Evolutionary conservation across 495 filamentous ascomycete genomes (phyloP).

Genomic region (Aspergillus wentii): DNA sequence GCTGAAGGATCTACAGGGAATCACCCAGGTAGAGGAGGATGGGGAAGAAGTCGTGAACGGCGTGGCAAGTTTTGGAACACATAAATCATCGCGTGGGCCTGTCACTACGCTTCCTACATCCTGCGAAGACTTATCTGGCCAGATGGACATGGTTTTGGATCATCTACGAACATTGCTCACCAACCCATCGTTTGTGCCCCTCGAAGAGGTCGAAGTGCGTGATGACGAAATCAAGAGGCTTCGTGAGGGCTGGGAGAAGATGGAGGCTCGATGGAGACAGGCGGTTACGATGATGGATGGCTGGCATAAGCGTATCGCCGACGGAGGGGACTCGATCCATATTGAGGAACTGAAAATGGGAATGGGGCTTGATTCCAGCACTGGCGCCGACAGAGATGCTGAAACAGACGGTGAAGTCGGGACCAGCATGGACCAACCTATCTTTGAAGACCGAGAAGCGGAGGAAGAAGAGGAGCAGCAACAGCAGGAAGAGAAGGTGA

Average conservation of each 20-base stretch:
- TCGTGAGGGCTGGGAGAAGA: constrained; percentile 80
- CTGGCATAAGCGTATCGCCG: constrained; percentile 80
- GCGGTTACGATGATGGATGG: constrained; percentile 86
- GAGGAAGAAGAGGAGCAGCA: constrained; percentile 42
- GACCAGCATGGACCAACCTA: constrained; percentile 34
- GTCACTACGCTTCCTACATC: constrained; percentile 47
- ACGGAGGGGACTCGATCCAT: constrained; percentile 73
- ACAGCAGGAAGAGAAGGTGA: constrained; percentile 19
- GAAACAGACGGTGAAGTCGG: constrained; percentile 13
- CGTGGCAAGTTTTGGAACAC: constrained; percentile 31
- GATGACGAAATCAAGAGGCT: constrained; percentile 85
- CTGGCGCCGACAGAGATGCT: constrained; percentile 41
- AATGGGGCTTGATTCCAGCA: constrained; percentile 60
- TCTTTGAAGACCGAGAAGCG: constrained; percentile 48
- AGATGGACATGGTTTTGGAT: constrained; percentile 70
- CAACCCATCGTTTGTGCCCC: constrained; percentile 90
- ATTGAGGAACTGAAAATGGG: constrained; percentile 79
- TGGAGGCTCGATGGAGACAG: constrained; percentile 87
- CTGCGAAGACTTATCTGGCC: constrained; percentile 65
- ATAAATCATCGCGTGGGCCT: constrained; percentile 22
- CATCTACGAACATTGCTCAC: constrained; percentile 80
- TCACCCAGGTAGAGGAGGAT: constrained; percentile 50
- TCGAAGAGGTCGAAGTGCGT: constrained; percentile 88
- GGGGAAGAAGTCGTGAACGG: constrained; percentile 30
- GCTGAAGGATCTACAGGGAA: constrained; percentile 73